Percentiles rank a stretch among this genome's conserved stretches.
phyloP scores from a whole-genome alignment of 768 basidiomycete species.

The Dendrothele bispora region DNA sequence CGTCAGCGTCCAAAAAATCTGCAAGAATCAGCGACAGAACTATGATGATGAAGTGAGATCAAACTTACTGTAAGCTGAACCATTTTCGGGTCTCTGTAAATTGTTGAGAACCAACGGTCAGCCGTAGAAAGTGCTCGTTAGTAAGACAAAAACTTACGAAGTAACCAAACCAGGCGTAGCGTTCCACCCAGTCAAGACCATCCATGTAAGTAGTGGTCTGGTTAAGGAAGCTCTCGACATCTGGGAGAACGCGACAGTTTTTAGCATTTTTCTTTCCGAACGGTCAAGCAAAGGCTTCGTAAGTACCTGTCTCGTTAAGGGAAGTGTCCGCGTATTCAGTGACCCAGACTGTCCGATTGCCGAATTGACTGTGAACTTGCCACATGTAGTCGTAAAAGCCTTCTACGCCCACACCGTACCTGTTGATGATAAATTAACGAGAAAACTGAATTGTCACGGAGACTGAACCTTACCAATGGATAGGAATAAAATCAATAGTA shows the following conservation, averaged over 20 bases:
- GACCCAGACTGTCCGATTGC: slow-evolving; percentile 57
- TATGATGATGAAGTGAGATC: slow-evolving; percentile 5
- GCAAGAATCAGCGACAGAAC: background rate
- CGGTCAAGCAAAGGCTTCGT: too few relatives aligned
- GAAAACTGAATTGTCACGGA: slow-evolving; percentile 25
- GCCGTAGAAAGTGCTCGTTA: slow-evolving; percentile 1
- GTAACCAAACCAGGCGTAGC: slow-evolving; percentile 66
- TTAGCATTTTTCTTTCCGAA: too few relatives aligned
- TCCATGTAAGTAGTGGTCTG: slow-evolving; percentile 58
- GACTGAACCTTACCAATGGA: slow-evolving; percentile 39
- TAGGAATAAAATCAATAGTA: slow-evolving; percentile 48
- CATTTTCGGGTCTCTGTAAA: slow-evolving; percentile 38
- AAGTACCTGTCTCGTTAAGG: slow-evolving; percentile 38
- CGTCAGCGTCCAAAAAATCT: slow-evolving; percentile 46
- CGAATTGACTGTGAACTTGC: slow-evolving; percentile 50
- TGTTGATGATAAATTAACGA: slow-evolving; percentile 30
- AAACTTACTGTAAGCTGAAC: slow-evolving; percentile 41
- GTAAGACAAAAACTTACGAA: slow-evolving; percentile 37
- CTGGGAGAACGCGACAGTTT: slow-evolving; percentile 23
- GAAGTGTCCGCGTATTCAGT: slow-evolving; percentile 64
- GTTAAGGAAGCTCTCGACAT: slow-evolving; percentile 57
- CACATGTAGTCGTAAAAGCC: slow-evolving; percentile 56
- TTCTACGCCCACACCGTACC: slow-evolving; percentile 59
- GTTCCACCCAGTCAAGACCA: slow-evolving; percentile 53
- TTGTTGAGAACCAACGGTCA: background rate